These are phyloP conservation scores for Fusarium subtropicale DNA, from an alignment of 2,329 filamentous ascomycete genomes.

Conservation along the genomic window DNA sequence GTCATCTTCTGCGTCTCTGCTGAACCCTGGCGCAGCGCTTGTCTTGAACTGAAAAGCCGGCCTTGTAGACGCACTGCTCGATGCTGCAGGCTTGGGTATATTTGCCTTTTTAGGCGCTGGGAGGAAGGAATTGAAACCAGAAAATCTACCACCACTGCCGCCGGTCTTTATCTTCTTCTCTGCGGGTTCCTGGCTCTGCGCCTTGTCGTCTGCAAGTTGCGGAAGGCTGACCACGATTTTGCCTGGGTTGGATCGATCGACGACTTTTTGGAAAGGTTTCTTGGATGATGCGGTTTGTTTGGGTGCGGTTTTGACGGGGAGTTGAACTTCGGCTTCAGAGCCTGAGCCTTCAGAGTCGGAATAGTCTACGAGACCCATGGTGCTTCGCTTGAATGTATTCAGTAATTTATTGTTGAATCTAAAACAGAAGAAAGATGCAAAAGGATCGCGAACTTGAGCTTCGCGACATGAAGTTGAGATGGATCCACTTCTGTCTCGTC, in stretches of 20 bases:
- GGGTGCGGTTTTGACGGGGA: conserved; percentile 46
- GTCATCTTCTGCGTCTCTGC: conserved; percentile 61
- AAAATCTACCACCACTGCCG: conserved; percentile 70
- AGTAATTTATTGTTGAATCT: background rate
- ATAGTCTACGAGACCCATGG: conserved; percentile 84
- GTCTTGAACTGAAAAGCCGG: conserved; percentile 78
- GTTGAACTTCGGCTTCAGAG: conserved; percentile 60
- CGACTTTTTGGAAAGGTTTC: conserved; percentile 79
- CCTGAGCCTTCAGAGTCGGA: conserved; percentile 87
- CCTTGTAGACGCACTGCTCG: conserved; percentile 33
- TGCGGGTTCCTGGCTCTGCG: conserved; percentile 59
- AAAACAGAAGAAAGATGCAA: conserved; percentile 1
- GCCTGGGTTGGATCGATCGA: conserved; percentile 82
- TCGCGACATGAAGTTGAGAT: conserved; percentile 16
- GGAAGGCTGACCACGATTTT: conserved; percentile 88
- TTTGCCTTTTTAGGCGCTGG: conserved; percentile 80
- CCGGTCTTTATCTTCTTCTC: conserved; percentile 75
- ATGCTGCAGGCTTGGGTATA: conserved; percentile 47
- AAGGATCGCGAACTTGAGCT: conserved; percentile 21
- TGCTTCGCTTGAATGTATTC: conserved; percentile 20
- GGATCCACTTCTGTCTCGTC: conserved; percentile 31
- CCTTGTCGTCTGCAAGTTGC: conserved; percentile 57
- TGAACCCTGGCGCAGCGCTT: conserved; percentile 84
- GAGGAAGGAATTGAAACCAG: conserved; percentile 87
- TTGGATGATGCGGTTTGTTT: conserved; percentile 59